Evolutionary conservation across 2,329 filamentous ascomycete species (phyloP).

Genomic region (Xylaria sp.): DNA sequence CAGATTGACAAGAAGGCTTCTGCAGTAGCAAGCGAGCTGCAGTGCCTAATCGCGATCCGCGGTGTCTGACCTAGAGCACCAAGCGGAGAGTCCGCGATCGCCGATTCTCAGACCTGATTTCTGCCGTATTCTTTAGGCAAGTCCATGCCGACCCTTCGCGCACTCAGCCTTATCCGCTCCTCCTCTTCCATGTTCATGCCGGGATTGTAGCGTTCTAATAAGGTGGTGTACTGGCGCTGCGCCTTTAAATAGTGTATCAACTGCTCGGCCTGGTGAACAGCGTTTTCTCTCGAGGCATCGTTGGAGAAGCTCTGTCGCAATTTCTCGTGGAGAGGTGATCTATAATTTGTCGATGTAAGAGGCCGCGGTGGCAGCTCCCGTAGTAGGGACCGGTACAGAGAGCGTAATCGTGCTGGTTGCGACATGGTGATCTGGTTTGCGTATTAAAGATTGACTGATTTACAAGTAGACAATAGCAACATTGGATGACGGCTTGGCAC

Average conservation of each 20-base stretch:
- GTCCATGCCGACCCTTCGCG: conserved; percentile 89
- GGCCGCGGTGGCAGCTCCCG: conserved; percentile 85
- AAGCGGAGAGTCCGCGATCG: not conserved
- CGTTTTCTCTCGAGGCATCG: conserved; percentile 46
- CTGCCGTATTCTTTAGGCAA: conserved; percentile 71
- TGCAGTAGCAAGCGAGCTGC: not conserved
- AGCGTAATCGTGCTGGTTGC: conserved; percentile 66
- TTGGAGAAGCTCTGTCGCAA: conserved; percentile 71
- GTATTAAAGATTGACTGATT: conserved; percentile 8
- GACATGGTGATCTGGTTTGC: conserved; percentile 45
- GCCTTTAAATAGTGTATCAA: conserved; percentile 81
- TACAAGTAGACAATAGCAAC: not conserved
- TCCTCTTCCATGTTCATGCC: conserved; percentile 88
- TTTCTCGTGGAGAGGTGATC: conserved; percentile 75
- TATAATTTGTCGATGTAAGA: conserved; percentile 60
- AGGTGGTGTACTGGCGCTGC: conserved; percentile 82
- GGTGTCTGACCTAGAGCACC: not conserved
- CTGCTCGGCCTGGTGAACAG: conserved; percentile 73
- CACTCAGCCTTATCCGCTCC: conserved; percentile 84
- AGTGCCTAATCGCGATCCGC: too few species aligned
- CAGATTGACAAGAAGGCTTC: not conserved
- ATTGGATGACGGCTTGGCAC: too few species aligned
- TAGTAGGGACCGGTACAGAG: conserved; percentile 87
- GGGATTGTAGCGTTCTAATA: conserved; percentile 93
- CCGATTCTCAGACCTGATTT: conserved; percentile 16